Percentiles rank a stretch among this genome's conserved stretches.
These are phyloP conservation scores for Aspergillus ellipticus DNA, from an alignment of 495 filamentous ascomycete species.

Conservation along the genomic window DNA sequence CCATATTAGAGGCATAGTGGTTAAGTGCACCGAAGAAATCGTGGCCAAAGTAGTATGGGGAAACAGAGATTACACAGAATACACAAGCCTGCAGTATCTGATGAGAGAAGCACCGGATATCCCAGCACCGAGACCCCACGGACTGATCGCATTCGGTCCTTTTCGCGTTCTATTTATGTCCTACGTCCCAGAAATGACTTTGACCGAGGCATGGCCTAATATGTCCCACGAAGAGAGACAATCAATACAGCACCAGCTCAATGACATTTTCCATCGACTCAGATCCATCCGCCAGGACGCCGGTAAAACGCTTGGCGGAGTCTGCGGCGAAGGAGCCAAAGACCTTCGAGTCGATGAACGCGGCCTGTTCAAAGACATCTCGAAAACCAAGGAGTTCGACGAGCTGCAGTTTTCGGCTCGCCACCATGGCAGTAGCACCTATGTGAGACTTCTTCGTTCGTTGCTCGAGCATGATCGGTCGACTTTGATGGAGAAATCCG, in stretches of 20 bases:
- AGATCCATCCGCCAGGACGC: slow-evolving; percentile 23
- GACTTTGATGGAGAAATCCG: slow-evolving; percentile 10
- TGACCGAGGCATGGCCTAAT: slow-evolving; percentile 26
- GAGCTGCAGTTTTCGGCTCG: slow-evolving; percentile 32
- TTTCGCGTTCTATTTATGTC: slow-evolving; percentile 31
- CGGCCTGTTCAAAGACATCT: slow-evolving; percentile 25
- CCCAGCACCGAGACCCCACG: slow-evolving; percentile 30
- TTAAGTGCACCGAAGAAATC: slow-evolving; percentile 26
- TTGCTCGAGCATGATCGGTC: slow-evolving; percentile 19
- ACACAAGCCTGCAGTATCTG: slow-evolving; percentile 33
- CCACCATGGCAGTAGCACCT: slow-evolving; percentile 22
- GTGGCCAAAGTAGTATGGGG: slow-evolving; percentile 28
- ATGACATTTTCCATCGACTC: slow-evolving; percentile 25
- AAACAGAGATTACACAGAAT: slow-evolving; percentile 29
- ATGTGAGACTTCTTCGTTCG: slow-evolving; percentile 27
- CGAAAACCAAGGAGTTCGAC: slow-evolving; percentile 22
- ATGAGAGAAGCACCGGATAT: slow-evolving; percentile 24
- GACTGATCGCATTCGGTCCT: slow-evolving; percentile 23
- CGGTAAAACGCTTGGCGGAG: slow-evolving; percentile 21
- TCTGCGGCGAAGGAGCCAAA: slow-evolving; percentile 32
- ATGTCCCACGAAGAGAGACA: slow-evolving; percentile 24
- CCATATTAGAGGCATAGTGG: slow-evolving; percentile 13
- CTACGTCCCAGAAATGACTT: slow-evolving; percentile 25
- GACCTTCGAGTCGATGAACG: slow-evolving; percentile 20
- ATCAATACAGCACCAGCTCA: slow-evolving; percentile 31